A percentile compares a stretch with the other conserved stretches of the same genome.
Evolutionary conservation across 2,329 filamentous ascomycete genomes (phyloP).

Genomic region (Epichloe elymi): DNA sequence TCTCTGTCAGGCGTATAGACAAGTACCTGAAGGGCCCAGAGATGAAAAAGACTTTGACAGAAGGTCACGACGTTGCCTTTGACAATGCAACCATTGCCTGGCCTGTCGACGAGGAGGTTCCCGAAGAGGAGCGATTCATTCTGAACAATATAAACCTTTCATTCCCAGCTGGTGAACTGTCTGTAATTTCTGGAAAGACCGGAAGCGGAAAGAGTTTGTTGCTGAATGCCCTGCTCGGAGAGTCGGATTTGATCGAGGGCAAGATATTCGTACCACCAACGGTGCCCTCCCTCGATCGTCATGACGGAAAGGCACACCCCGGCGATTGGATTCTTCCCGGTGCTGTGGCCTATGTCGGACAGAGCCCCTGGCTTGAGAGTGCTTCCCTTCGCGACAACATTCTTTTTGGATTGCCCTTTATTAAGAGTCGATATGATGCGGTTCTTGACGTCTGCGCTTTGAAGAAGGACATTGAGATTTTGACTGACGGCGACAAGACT

Average conservation of each 20-base stretch:
- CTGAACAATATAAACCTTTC: slow-evolving; percentile 50
- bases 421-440: slow-evolving; percentile 55
- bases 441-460: slow-evolving; percentile 63
- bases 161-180: slow-evolving; percentile 57
- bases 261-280: slow-evolving; percentile 41
- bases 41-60: slow-evolving; percentile 38
- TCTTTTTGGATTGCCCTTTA: slow-evolving; percentile 58
- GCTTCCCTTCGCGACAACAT: slow-evolving; percentile 69
- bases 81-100: slow-evolving; percentile 58
- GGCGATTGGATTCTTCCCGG: slow-evolving; percentile 57
- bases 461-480: slow-evolving; percentile 61
- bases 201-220: slow-evolving; percentile 68
- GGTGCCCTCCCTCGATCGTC: slow-evolving; percentile 38
- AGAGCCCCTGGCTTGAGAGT: slow-evolving; percentile 80
- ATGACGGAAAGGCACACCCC: slow-evolving; percentile 47
- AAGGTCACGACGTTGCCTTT: slow-evolving; percentile 49
- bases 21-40: slow-evolving; percentile 57
- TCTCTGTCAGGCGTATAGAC: slow-evolving; percentile 62
- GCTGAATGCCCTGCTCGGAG: slow-evolving; percentile 60
- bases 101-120: slow-evolving; percentile 51
- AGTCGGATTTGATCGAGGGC: slow-evolving; percentile 56
- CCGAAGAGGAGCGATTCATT: slow-evolving; percentile 48
- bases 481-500: slow-evolving; percentile 64
- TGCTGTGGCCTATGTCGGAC: slow-evolving; percentile 61
- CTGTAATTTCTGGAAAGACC: slow-evolving; percentile 63